phyloP scores from a whole-genome alignment of 1,284 basidiomycete genomes.

The Pholiota adiposa region DNA sequence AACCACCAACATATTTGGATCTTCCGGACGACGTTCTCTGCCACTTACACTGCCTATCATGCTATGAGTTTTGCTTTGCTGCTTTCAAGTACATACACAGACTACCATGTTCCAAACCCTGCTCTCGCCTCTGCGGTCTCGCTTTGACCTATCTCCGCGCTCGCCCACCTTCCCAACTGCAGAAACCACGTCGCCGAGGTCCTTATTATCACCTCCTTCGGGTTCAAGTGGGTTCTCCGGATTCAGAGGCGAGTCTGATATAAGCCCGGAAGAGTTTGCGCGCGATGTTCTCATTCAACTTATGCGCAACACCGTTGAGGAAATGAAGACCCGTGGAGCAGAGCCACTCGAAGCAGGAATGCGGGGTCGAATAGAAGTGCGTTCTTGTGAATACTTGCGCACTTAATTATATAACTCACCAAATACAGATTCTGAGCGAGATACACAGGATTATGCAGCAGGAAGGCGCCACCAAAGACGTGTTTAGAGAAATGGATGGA shows the following conservation, averaged over 20 bases:
- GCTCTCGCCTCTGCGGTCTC: slow-evolving; percentile 52
- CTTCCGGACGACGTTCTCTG: slow-evolving; percentile 2
- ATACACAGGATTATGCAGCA: slow-evolving; percentile 30
- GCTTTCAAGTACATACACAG: background rate
- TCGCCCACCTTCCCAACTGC: slow-evolving; percentile 24
- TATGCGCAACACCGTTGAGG: slow-evolving; percentile 70
- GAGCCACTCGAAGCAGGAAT: slow-evolving; percentile 42
- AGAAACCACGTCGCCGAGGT: slow-evolving; percentile 14
- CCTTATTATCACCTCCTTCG: slow-evolving; percentile 7
- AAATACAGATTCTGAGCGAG: slow-evolving; percentile 21
- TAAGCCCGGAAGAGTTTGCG: slow-evolving; percentile 70
- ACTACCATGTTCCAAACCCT: slow-evolving; percentile 51
- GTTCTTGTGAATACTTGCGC: slow-evolving; percentile 20
- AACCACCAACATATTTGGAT: background rate
- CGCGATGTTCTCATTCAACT: slow-evolving; percentile 71
- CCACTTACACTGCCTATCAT: slow-evolving; percentile 2
- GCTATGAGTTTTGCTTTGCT: slow-evolving; percentile 8
- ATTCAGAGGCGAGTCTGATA: slow-evolving; percentile 42
- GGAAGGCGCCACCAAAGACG: slow-evolving; percentile 57
- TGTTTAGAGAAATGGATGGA: slow-evolving; percentile 80
- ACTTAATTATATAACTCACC: background rate
- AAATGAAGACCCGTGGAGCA: slow-evolving; percentile 49
- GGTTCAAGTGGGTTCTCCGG: slow-evolving; percentile 15
- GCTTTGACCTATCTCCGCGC: slow-evolving; percentile 45
- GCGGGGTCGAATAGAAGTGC: slow-evolving; percentile 54